phyloP scores from a whole-genome alignment of 179 eudicot genomes.

The Monotropa hypopitys region DNA sequence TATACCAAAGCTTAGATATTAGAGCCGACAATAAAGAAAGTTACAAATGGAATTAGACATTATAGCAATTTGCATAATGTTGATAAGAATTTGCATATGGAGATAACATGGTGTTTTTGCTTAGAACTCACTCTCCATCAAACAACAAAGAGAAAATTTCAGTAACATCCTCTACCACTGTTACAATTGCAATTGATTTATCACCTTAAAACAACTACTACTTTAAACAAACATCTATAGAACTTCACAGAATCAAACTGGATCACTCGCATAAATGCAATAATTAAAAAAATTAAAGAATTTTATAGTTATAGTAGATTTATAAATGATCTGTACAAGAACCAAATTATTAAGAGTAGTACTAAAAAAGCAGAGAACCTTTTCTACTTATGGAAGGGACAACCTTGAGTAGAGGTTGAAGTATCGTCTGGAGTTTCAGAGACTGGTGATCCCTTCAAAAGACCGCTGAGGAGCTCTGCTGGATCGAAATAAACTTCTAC shows the following conservation, averaged over 20 bases:
- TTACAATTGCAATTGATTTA: neutral
- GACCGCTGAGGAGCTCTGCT: constrained; percentile 48
- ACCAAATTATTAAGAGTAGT: neutral
- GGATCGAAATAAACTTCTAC: constrained; percentile 75
- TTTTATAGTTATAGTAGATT: no score
- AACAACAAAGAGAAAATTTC: neutral
- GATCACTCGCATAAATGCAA: no score
- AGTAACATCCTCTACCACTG: neutral
- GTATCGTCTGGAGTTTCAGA: neutral
- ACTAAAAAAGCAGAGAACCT: neutral
- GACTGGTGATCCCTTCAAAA: constrained; percentile 30
- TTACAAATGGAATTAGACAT: no score
- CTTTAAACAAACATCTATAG: neutral
- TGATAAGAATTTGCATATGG: no score
- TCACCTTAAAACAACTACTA: neutral
- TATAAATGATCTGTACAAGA: no score
- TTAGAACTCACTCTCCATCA: no score
- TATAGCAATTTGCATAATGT: no score
- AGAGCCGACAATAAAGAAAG: no score
- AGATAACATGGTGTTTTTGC: no score
- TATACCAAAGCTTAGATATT: no score
- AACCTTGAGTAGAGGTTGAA: neutral
- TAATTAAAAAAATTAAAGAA: no score
- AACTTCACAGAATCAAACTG: neutral
- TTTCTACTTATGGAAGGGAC: constrained; percentile 12